Evolutionary conservation across 2,329 filamentous ascomycete species (phyloP).

Genomic region (Rachicladosporium sp.): DNA sequence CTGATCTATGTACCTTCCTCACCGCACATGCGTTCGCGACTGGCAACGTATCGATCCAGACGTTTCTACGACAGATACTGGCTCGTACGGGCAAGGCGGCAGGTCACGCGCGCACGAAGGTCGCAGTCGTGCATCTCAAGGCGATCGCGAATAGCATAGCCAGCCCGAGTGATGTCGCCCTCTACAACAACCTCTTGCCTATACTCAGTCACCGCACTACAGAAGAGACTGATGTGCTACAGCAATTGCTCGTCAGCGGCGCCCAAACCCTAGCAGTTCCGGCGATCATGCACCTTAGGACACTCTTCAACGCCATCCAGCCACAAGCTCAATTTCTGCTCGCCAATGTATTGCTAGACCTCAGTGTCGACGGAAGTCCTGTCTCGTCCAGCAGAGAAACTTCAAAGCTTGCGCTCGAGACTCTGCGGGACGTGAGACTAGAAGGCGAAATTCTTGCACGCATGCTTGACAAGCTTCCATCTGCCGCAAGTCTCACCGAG

Average conservation of each 20-base stretch:
- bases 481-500: constrained; percentile 58
- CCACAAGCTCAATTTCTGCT: constrained; percentile 47
- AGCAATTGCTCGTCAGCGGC: constrained; percentile 32
- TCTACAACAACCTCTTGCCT: too few species aligned
- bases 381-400: constrained; percentile 12
- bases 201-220: constrained; percentile 42
- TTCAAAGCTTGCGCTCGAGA: constrained; percentile 39
- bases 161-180: too few species aligned
- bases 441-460: constrained; percentile 58
- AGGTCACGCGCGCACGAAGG: constrained; percentile 56
- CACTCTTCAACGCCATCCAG: constrained; percentile 63
- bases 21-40: constrained; percentile 59
- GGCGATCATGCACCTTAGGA: constrained; percentile 56
- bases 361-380: constrained; percentile 25
- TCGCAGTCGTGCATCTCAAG: too few species aligned
- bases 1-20: constrained; percentile 58
- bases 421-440: constrained; percentile 61
- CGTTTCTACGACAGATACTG: constrained; percentile 56
- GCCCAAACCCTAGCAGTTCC: constrained; percentile 44
- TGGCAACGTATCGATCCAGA: constrained; percentile 57
- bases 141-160: too few species aligned
- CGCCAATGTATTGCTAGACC: constrained; percentile 50
- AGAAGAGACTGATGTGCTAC: constrained; percentile 44
- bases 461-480: constrained; percentile 64
- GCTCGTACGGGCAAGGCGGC: constrained; percentile 60